Conservation (phyloP, 169 alveolate species). For the Plasmodium blacklocki region DNA sequence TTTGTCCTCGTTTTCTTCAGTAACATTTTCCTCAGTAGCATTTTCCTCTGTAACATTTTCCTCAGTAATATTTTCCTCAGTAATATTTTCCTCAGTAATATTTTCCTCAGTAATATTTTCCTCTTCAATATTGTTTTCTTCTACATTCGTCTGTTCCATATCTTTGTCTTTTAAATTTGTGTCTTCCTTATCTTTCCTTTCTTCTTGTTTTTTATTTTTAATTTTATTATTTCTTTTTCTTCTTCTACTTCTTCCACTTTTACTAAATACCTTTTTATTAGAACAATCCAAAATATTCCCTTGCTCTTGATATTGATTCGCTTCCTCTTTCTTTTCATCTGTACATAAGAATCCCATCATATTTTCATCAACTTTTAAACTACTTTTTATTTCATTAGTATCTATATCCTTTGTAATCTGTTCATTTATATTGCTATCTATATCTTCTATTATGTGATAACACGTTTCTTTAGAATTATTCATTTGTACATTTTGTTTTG, state of each 20-base stretch:
- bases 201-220: slow-evolving; percentile 15
- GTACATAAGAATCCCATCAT: too few species aligned
- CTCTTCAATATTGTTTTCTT: slow-evolving; percentile 8
- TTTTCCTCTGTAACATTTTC: slow-evolving; percentile 7
- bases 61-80: background rate
- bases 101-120: slow-evolving; percentile 1
- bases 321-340: too few species aligned
- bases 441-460: slow-evolving; percentile 1
- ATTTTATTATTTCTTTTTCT: background rate
- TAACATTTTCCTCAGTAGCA: background rate
- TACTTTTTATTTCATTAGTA: slow-evolving; percentile 7
- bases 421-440: slow-evolving; percentile 15
- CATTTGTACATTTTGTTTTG: background rate
- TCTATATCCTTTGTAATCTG: slow-evolving; percentile 37
- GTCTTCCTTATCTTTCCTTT: slow-evolving; percentile 12
- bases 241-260: slow-evolving; percentile 7
- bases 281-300: too few species aligned
- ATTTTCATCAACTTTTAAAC: slow-evolving; percentile 12
- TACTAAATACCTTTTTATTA: background rate
- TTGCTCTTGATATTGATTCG: too few species aligned
- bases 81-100: slow-evolving; percentile 5
- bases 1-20: background rate
- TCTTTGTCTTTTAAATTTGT: slow-evolving; percentile 4
- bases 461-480: slow-evolving; percentile 12
- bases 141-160: background rate